These are phyloP conservation scores for Albatrellus ellisii DNA, from an alignment of 768 basidiomycete genomes.

Conservation along the genomic window DNA sequence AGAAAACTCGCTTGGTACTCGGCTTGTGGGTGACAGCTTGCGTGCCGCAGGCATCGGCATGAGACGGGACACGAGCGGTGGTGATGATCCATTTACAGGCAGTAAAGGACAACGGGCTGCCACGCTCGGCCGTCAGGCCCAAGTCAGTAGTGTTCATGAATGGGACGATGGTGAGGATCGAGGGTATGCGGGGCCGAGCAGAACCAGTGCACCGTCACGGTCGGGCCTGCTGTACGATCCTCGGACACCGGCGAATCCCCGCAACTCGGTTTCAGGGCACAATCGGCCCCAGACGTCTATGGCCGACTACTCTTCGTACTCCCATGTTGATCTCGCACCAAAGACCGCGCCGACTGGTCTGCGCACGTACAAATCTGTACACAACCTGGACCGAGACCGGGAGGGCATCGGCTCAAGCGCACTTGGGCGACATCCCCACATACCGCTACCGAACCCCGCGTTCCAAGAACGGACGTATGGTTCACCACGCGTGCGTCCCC, in stretches of 20 bases:
- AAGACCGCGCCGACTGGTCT: constrained; percentile 26
- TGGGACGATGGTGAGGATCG: background rate
- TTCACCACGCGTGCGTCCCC: constrained; percentile 11
- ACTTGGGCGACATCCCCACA: constrained; percentile 7
- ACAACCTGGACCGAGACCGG: constrained; percentile 20
- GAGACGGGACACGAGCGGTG: constrained; percentile 16
- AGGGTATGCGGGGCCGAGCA: constrained; percentile 1
- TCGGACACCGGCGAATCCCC: constrained; percentile 15
- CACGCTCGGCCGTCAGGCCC: background rate
- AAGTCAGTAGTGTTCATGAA: background rate
- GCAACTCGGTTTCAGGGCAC: constrained; percentile 9
- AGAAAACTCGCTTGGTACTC: constrained; percentile 51
- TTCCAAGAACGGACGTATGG: constrained; percentile 12
- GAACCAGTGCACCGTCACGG: constrained; percentile 4
- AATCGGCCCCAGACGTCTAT: constrained; percentile 22
- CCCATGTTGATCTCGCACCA: constrained; percentile 19
- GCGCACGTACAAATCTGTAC: constrained; percentile 30
- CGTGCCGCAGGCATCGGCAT: constrained; percentile 55
- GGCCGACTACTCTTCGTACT: constrained; percentile 18
- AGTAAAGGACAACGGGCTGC: no score
- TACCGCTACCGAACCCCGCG: background rate
- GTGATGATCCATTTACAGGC: constrained; percentile 29
- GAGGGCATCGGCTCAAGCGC: constrained; percentile 9
- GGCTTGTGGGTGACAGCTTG: constrained; percentile 53
- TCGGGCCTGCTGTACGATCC: constrained; percentile 4